phyloP scores from a whole-genome alignment of 345 rosid genomes.

The Hypericum androsaemum region DNA sequence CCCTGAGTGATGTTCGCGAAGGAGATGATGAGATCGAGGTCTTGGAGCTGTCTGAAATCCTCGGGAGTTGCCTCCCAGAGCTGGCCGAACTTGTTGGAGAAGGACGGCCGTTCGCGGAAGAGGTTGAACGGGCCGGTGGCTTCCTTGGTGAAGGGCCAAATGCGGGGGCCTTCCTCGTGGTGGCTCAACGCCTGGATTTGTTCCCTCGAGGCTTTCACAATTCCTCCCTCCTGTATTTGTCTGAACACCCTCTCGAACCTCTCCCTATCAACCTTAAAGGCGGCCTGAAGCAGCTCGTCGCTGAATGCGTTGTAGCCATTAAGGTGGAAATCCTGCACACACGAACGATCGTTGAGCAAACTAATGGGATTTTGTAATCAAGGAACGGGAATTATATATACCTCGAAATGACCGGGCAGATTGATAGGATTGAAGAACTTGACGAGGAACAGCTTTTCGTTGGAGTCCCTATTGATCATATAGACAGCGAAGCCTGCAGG shows the following conservation, averaged over 20 bases:
- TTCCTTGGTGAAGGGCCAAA: conserved; percentile 33
- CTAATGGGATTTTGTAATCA: no score
- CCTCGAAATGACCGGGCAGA: conserved; percentile 28
- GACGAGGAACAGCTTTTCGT: conserved; percentile 19
- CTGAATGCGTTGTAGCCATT: conserved; percentile 14
- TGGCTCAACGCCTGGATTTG: conserved; percentile 16
- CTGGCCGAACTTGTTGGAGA: conserved; percentile 7
- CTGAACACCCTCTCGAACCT: conserved; percentile 12
- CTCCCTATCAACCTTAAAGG: conserved; percentile 16
- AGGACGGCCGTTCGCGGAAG: not conserved
- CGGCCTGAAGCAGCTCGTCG: conserved; percentile 20
- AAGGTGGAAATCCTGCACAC: conserved; percentile 11
- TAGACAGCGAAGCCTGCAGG: conserved; percentile 14
- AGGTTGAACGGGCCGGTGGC: conserved; percentile 15
- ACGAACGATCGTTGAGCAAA: no score
- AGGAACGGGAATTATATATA: not conserved
- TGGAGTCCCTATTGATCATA: conserved; percentile 12
- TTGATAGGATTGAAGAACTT: conserved; percentile 29
- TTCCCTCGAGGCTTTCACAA: conserved; percentile 17
- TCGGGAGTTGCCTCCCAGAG: conserved; percentile 1
- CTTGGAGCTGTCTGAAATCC: conserved; percentile 11
- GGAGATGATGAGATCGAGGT: conserved; percentile 12
- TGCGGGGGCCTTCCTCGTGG: conserved; percentile 11
- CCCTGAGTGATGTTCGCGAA: conserved; percentile 19
- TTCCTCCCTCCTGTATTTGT: not conserved